A percentile compares a stretch with the other conserved stretches of the same genome.
Conservation (phyloP, 2,329 filamentous ascomycete species). For the Paecilomyces sp. region DNA sequence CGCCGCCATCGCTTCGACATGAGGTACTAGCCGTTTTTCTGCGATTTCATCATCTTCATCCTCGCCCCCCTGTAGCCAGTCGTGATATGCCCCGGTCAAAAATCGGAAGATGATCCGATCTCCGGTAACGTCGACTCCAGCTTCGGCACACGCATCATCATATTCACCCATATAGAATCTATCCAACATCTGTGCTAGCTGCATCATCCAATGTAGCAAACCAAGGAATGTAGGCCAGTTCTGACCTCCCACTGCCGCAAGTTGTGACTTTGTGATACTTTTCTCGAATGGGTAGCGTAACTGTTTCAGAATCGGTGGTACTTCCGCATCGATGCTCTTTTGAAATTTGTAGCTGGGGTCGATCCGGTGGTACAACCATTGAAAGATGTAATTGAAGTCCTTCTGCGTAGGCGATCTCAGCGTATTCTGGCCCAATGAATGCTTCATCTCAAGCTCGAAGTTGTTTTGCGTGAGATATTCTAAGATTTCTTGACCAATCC, state of each 20-base stretch:
- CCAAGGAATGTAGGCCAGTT: slow-evolving; percentile 96
- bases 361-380: slow-evolving; percentile 94
- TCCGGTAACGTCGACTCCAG: slow-evolving; percentile 76
- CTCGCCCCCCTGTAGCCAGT: slow-evolving; percentile 89
- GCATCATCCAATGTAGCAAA: slow-evolving; percentile 98
- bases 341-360: slow-evolving; percentile 90
- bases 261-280: slow-evolving; percentile 92
- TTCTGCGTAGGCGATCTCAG: slow-evolving; percentile 95
- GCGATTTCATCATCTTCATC: slow-evolving; percentile 81
- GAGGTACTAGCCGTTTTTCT: slow-evolving; percentile 69
- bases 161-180: slow-evolving; percentile 71
- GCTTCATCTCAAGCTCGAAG: slow-evolving; percentile 97
- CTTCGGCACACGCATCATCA: slow-evolving; percentile 82
- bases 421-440: slow-evolving; percentile 81
- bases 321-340: slow-evolving; percentile 92
- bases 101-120: slow-evolving; percentile 95
- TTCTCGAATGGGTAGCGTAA: slow-evolving; percentile 91
- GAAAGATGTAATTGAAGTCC: slow-evolving; percentile 96
- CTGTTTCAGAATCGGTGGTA: slow-evolving; percentile 86
- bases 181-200: slow-evolving; percentile 88
- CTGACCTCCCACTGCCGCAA: slow-evolving; percentile 88
- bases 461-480: slow-evolving; percentile 91
- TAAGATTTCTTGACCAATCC: slow-evolving; percentile 80
- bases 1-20: slow-evolving; percentile 78
- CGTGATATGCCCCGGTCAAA: slow-evolving; percentile 78